Base-by-base conservation (phyloP, 108 stramenopile genomes). In the Cyclostephanos tholiformis region DNA sequence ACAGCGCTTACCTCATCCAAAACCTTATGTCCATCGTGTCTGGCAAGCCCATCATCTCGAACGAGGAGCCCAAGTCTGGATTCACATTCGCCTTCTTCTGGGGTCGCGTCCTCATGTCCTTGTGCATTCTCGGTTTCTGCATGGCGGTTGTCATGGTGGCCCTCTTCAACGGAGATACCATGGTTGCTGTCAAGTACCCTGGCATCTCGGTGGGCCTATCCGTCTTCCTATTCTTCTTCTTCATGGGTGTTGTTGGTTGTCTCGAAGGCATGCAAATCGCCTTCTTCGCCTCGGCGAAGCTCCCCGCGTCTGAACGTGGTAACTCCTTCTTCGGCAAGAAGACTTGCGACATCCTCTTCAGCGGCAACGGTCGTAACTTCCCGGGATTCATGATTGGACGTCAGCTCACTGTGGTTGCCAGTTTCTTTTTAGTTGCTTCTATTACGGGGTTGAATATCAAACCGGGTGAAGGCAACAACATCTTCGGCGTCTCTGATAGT, bases 231-330 rank as follows among this genome's bases (percentile, higher is more conserved):
- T 88, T 95, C 74, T 83, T 92, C 61, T 66, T 91, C 59, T 77
- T 95, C 56, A 84, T 89, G 85, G 64, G 67, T 51, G 51, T 92
- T 44, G 88, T 89, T 53, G 94, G 94, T 79, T 80, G 89, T 77
- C 69, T 95, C 55, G 93, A 95, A 79, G 93, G 87, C 48, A 92
- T 91, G 88, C 93, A 95, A 64, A 92, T 95, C 82, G 94, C 94
- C 50, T 77, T 88, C 63, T 95, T 92, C 61, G 84, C 91, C 32
- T 86, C 89, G 32, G 79, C 84, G 59, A 95, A 91, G 77, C 48
- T 95, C 12, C 84, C 88, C 17, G 57, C 65, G 27, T 49, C 14
- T 49, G 81, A 82, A 41, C 85, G 80, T n/a, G 78, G 85, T 64
- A 62, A 50, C 10, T 48, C 65, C 52, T 65, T 58, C 25, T 86